Evolutionary conservation across 805 yeast genomes (phyloP).

Genomic region (Cyberlindnera meyerae): DNA sequence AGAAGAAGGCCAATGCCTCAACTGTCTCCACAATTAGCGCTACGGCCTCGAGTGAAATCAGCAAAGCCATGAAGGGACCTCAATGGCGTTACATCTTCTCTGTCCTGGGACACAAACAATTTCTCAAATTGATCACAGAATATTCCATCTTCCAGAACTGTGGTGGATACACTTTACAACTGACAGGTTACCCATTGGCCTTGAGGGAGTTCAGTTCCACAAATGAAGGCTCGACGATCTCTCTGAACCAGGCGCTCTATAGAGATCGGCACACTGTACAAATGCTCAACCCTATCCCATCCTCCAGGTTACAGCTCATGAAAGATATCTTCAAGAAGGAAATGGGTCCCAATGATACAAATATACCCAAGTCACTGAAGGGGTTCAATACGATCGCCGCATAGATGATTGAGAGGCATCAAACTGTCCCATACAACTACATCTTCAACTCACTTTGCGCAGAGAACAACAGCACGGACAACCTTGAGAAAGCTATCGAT

Average conservation of each 20-base stretch:
- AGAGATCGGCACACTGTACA: constrained; percentile 1
- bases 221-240: not conserved
- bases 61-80: constrained; percentile 36
- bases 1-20: too few species aligned
- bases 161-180: constrained; percentile 8
- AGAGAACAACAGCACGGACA: constrained; percentile 8
- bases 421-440: constrained; percentile 29
- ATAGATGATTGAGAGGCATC: constrained; percentile 32
- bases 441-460: constrained; percentile 34
- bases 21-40: constrained; percentile 26
- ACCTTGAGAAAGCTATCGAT: constrained; percentile 32
- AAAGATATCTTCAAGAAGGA: constrained; percentile 1
- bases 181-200: constrained; percentile 15
- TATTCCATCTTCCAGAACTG: constrained; percentile 8
- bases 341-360: constrained; percentile 3
- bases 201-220: too few species aligned
- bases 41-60: constrained; percentile 33
- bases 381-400: constrained; percentile 15
- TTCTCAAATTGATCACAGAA: constrained; percentile 13
- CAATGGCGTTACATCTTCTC: constrained; percentile 35
- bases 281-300: constrained; percentile 12
- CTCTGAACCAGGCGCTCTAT: constrained; percentile 15
- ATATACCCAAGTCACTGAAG: constrained; percentile 21
- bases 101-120: constrained; percentile 8
- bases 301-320: not conserved